Evolutionary conservation across 805 yeast genomes (phyloP).

Genomic region (Wickerhamiella alocasiicola): DNA sequence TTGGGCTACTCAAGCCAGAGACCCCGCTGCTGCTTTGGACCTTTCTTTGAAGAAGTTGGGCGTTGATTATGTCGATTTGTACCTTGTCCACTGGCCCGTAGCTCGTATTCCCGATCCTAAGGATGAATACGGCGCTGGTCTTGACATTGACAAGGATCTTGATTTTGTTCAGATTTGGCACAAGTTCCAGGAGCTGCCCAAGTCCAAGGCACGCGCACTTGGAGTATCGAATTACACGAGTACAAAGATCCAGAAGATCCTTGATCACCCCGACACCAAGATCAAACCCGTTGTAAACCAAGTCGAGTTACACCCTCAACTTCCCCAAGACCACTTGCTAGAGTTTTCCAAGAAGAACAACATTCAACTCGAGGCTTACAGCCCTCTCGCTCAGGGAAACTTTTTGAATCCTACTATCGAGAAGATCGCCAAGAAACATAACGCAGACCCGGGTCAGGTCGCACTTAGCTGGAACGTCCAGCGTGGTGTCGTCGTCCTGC

Average conservation of each 20-base stretch:
- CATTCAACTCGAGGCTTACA: constrained; percentile 56
- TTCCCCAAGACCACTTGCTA: constrained; percentile 50
- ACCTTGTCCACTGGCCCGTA: constrained; percentile 49
- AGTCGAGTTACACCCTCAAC: constrained; percentile 59
- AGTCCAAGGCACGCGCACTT: constrained; percentile 40
- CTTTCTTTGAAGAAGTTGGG: constrained; percentile 39
- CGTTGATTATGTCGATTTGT: constrained; percentile 52
- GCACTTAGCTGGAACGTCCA: constrained; percentile 51
- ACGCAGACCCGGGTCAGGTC: constrained; percentile 42
- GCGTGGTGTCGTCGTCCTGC: constrained; percentile 49
- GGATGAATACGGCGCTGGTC: constrained; percentile 29
- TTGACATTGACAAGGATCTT: constrained; percentile 28
- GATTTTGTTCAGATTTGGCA: constrained; percentile 45
- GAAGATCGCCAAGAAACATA: constrained; percentile 46
- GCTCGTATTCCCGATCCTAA: constrained; percentile 26
- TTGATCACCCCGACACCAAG: constrained; percentile 33
- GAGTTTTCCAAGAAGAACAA: constrained; percentile 40
- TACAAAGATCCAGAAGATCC: constrained; percentile 37
- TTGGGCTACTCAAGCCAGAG: constrained; percentile 32
- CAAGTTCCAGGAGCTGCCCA: constrained; percentile 42
- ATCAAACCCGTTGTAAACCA: constrained; percentile 59
- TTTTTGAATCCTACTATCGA: constrained; percentile 39
- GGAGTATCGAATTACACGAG: constrained; percentile 62
- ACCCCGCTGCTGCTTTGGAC: constrained; percentile 38
- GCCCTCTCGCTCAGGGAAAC: constrained; percentile 56